Base-by-base conservation (phyloP, 2,329 filamentous ascomycete species). In the Fusarium compactum region DNA sequence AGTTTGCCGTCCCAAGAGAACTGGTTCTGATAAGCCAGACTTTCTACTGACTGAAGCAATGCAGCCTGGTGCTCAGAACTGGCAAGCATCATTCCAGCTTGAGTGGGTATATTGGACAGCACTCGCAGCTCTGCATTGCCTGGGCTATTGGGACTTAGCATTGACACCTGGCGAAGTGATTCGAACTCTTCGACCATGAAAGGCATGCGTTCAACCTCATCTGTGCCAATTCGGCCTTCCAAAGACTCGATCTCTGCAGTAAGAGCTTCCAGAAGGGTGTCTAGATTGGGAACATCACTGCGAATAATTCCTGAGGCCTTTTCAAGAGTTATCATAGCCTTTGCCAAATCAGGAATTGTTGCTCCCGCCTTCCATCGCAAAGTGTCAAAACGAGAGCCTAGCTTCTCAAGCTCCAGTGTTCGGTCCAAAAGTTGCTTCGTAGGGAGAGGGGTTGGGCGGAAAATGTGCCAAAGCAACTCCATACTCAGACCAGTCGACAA, bases 401-500 rank as follows among this genome's bases (percentile, higher is more conserved):
- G 81, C 14, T 80, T 80, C 68, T 90, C 85, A 72, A 92, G 81
- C 40, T 85, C 81, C 15, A 82, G 65, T 9, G 86, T 80, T 38
- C 83, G 84, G 29, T 83, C 78, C 44, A 90, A 79, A 0, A 83
- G 80, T 6, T 76, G 73, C 25, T 81, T 77, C 20, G 84, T 83
- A 3, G 84, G 79, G 24, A 90, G 83, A 7, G 89, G 85, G 14
- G 82, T 78, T 1, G 94, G 93, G 56, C 92, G 88, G 75, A 97
- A 87, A 3, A 83, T 76, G 44, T 88, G 87, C 95, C 95, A 97
- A 8, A 97, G 84, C 11, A 82, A 78, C 76, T 96, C 92, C 92
- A 97, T 96, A 70, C 89, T 91, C 15, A 94, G 82, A 1, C 94
- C 94, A 4, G 91, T 94, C 0, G 85, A 89, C 16, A 97, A 82